Evolutionary conservation across 2,329 filamentous ascomycete species (phyloP), one percentile per base, ranked within the genome.

Genomic region (Talaromyces funiculosus): DNA sequence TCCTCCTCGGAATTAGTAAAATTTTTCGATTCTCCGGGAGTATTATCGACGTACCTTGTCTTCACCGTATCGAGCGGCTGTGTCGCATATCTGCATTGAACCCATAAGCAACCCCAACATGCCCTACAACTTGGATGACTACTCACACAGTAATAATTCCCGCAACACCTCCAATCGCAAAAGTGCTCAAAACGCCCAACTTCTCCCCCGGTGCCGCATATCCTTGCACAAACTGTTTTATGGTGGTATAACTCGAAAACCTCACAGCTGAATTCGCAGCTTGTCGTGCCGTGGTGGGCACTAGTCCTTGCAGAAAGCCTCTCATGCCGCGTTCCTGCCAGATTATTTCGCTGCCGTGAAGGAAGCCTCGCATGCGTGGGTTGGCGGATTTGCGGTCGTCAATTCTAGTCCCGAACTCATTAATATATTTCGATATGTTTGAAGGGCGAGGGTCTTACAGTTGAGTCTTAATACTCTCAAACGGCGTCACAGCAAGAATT

Each of bases 381-480:
- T 90, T 90, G 29, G 85, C 81, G 3, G 84, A 83, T 80, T 99
- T 99, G 68, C 90, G 89, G 76, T 99, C 94, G 72, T 99, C 94
- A 72, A 99, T 97, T 40, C 89, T 92, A n/a, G 66, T 9, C 16
- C 12, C 33, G 1, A 26, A 9, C 3, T 2, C 10, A 24, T 18
- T 26, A 24, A 37, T 37, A 22, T 18, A 16, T 38, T 10, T 22
- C 18, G 5, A 29, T 9, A 29, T 29, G 16, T 8, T 24, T 31
- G 42, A 47, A 5, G 26, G 18, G 1, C 7, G 33, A 1, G 4
- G 22, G 18, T 53, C 79, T 58, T 73, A 89, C 84, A 99, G 80
- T 67, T 95, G 95, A 55, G 94, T 99, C 82, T 99, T 99, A 77
- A 99, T 97, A 70, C 90, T 95, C 78, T 99, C 94, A 62, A 95